Percentiles rank a stretch among this genome's conserved stretches.
Conservation (phyloP, 257 asterid species). For the Solanum pennellii region DNA sequence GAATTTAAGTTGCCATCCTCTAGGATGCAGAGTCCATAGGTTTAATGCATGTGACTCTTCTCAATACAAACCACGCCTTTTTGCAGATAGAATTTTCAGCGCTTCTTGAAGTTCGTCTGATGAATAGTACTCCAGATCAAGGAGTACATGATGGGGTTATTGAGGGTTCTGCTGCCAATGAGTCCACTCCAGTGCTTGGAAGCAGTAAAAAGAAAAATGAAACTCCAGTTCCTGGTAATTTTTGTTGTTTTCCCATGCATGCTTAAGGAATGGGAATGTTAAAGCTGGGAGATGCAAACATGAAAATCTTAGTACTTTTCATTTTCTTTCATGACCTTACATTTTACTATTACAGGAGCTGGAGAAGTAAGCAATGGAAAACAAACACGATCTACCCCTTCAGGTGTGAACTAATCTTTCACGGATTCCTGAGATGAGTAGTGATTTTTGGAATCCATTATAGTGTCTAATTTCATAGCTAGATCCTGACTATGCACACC, state of each 20-base stretch:
- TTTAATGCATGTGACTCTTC: not conserved
- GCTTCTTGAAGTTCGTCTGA: slow-evolving; percentile 61
- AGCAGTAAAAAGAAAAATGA: slow-evolving; percentile 16
- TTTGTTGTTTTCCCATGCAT: not conserved
- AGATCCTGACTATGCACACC: not conserved
- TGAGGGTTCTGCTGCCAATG: slow-evolving; percentile 23
- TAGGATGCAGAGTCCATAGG: not conserved
- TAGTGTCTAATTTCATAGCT: not conserved
- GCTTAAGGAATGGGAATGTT: not conserved
- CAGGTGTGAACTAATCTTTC: not conserved
- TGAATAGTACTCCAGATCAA: slow-evolving; percentile 31
- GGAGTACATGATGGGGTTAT: slow-evolving; percentile 6
- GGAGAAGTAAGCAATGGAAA: not conserved
- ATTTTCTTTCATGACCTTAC: not conserved
- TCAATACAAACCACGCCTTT: not conserved
- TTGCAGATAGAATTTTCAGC: slow-evolving; percentile 65
- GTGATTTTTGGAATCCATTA: not conserved
- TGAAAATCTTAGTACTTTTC: not conserved
- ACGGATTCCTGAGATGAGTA: not conserved
- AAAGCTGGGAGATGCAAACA: not conserved
- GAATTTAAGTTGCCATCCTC: not conserved
- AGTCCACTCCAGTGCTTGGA: slow-evolving; percentile 11
- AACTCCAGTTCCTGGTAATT: slow-evolving; percentile 2
- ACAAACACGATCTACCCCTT: not conserved
- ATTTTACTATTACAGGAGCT: not conserved